Evolutionary conservation across 1,284 basidiomycete genomes (phyloP).

Genomic region (Mycena sp.): DNA sequence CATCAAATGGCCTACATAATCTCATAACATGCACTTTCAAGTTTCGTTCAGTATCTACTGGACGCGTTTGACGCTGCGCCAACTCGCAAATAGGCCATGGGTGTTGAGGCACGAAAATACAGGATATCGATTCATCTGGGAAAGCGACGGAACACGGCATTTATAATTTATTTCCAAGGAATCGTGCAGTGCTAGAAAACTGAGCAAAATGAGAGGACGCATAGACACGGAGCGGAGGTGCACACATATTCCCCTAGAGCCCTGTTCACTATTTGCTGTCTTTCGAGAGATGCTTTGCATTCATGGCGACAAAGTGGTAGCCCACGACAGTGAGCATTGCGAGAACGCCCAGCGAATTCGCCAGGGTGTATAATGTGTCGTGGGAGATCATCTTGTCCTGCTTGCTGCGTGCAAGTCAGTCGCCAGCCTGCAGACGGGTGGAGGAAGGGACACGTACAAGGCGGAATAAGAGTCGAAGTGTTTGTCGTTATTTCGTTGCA

Average conservation of each 20-base stretch:
- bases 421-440: not conserved
- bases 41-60: no score
- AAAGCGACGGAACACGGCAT: not conserved
- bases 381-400: slow-evolving; percentile 73
- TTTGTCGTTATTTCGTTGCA: slow-evolving; percentile 16
- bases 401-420: not conserved
- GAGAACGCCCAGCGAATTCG: slow-evolving; percentile 84
- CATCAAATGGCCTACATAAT: no score
- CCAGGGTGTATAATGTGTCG: slow-evolving; percentile 81
- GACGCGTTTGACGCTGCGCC: no score
- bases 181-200: no score
- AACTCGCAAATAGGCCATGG: no score
- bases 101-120: no score
- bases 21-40: no score
- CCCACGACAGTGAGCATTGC: slow-evolving; percentile 86
- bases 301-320: slow-evolving; percentile 90
- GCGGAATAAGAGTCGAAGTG: slow-evolving; percentile 1
- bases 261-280: no score
- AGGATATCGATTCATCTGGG: not conserved
- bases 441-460: slow-evolving; percentile 19
- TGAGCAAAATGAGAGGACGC: no score
- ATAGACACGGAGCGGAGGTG: no score
- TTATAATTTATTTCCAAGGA: not conserved
- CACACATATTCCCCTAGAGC: no score
- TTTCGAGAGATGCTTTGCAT: slow-evolving; percentile 62